Base-by-base conservation (phyloP, 1,284 basidiomycete species). In the Leccinum holopus region DNA sequence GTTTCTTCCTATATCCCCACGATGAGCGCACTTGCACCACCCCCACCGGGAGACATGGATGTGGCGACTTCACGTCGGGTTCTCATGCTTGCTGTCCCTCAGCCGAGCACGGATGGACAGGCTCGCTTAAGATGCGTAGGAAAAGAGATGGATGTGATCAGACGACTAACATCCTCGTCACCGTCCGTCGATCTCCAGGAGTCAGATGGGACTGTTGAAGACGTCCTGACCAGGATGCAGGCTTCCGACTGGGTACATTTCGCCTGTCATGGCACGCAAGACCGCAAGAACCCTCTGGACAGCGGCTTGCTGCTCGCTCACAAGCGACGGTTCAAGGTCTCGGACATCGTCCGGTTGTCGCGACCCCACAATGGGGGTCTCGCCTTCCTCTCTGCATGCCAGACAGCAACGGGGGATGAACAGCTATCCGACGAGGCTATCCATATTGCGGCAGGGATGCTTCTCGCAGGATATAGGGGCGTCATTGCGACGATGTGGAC, bases 1-100 rank as follows among this genome's bases (percentile, higher is more conserved):
- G 35, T 66, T 9, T 68, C 65, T 14, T 68, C 66, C 2, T 67
- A 67, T 25, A 53, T 58, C 30, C 66, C 64, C 6, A 55, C 60
- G 14, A 57, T 68, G 51, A 51, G 44, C n/a, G 59, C 51, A 6
- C 60, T 68, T 5, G n/a, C 33, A 18, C 8, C 35, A 2, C 59
- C 54, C 7, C 3, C 10, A 3, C 9, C 35, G 12, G 16, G 54
- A 5, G 5, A 37, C 37, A 39, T 14, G 14, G 14, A 39, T 35
- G 35, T 11, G 6, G 37, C 14, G 14, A 39, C 37, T 14, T 39
- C 37, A 14, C 37, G 14, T 39, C 37, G 37, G 14, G 37, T 39
- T 39, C 37, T 39, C 37, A 7, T 67, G 5, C 65, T 66, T 3
- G 55, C 39, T 8, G 64, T 66, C 12, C 57, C 28, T 21, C 66